These are phyloP conservation scores for Lomentospora prolificans DNA, from an alignment of 2,329 filamentous ascomycete genomes.

Conservation along the genomic window DNA sequence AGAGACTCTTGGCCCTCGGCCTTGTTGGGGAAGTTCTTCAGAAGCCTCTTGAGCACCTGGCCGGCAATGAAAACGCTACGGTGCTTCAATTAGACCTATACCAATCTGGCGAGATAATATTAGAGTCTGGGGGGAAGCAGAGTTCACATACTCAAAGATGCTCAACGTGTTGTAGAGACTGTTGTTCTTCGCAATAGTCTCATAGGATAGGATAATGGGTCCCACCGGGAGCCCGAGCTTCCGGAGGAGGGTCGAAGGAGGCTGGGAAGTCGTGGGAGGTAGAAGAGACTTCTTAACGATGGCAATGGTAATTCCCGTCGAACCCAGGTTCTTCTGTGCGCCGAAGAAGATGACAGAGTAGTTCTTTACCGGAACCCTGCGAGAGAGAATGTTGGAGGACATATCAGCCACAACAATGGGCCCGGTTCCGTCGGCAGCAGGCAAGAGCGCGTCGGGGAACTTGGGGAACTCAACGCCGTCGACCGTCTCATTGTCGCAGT, in stretches of 20 bases:
- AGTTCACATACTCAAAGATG: conserved; percentile 62
- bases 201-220: conserved; percentile 73
- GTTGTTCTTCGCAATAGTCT: conserved; percentile 83
- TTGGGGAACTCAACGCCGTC: conserved; percentile 83
- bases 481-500: conserved; percentile 89
- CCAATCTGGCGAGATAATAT: neutral
- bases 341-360: conserved; percentile 84
- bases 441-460: conserved; percentile 56
- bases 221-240: conserved; percentile 66
- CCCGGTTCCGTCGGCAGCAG: conserved; percentile 48
- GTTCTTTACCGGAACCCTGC: conserved; percentile 66
- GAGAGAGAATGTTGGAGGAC: conserved; percentile 85
- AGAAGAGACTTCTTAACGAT: conserved; percentile 76
- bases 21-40: conserved; percentile 55
- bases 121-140: neutral
- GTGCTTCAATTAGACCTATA: conserved; percentile 4
- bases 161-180: conserved; percentile 92
- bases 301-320: conserved; percentile 75
- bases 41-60: conserved; percentile 71
- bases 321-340: conserved; percentile 92
- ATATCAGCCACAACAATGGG: conserved; percentile 85
- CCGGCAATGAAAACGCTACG: conserved; percentile 75
- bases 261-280: conserved; percentile 54
- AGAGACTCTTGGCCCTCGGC: conserved; percentile 69
- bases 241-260: conserved; percentile 59